Evolutionary conservation across 805 yeast genomes (phyloP).

Genomic region (Torulaspora franciscae): DNA sequence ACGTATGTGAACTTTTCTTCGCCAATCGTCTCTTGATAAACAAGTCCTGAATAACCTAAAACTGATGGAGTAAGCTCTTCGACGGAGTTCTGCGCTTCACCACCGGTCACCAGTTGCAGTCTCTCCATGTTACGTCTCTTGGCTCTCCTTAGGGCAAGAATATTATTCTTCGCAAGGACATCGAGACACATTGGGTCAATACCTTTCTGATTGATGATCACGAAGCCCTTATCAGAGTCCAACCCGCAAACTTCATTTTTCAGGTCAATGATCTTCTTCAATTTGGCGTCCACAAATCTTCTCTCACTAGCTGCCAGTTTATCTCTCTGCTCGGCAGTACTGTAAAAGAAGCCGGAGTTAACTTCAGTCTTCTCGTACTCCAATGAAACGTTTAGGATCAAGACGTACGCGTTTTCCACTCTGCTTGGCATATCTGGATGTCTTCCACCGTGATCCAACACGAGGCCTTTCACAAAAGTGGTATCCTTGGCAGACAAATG

Average conservation of each 20-base stretch:
- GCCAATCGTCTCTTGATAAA: slow-evolving; percentile 88
- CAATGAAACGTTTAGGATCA: slow-evolving; percentile 86
- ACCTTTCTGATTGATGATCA: slow-evolving; percentile 95
- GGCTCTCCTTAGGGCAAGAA: slow-evolving; percentile 93
- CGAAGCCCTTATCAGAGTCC: slow-evolving; percentile 72
- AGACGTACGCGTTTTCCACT: slow-evolving; percentile 74
- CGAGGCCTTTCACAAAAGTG: slow-evolving; percentile 77
- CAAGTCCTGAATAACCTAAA: slow-evolving; percentile 84
- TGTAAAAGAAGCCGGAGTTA: slow-evolving; percentile 90
- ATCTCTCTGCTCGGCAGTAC: slow-evolving; percentile 93
- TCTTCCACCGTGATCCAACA: slow-evolving; percentile 95
- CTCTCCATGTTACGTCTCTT: slow-evolving; percentile 99
- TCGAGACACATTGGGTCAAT: slow-evolving; percentile 98
- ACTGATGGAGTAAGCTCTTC: slow-evolving; percentile 80
- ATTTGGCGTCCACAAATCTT: slow-evolving; percentile 88
- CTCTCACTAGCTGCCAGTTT: slow-evolving; percentile 90
- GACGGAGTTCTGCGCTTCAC: slow-evolving; percentile 95
- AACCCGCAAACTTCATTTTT: slow-evolving; percentile 87
- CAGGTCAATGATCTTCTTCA: slow-evolving; percentile 84
- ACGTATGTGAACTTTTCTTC: slow-evolving; percentile 97
- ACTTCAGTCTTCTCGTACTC: slow-evolving; percentile 98
- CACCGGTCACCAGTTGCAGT: slow-evolving; percentile 91
- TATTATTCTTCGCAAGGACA: slow-evolving; percentile 85
- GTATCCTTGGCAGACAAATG: slow-evolving; percentile 83
- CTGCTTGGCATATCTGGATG: slow-evolving; percentile 98